These are phyloP conservation scores for Eutrema yunnanense DNA, from an alignment of 345 rosid species.

Conservation along the genomic window DNA sequence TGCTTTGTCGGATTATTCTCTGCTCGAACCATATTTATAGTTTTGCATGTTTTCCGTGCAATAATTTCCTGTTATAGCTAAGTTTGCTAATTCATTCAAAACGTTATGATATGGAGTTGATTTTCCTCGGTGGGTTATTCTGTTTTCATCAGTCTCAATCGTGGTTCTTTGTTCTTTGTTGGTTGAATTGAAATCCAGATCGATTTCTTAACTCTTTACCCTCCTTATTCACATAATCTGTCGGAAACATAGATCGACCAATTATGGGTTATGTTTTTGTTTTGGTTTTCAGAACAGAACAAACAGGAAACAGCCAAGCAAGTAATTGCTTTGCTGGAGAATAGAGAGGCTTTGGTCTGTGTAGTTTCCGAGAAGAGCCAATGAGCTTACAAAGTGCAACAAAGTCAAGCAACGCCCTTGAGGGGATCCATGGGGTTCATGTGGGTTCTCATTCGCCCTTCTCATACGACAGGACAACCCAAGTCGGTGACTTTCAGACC, in stretches of 20 bases:
- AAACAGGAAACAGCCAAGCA: conserved; percentile 29
- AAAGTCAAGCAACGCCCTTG: conserved; percentile 51
- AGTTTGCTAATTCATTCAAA: background rate
- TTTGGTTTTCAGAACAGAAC: conserved; percentile 6
- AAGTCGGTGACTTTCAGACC: conserved; percentile 40
- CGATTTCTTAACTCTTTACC: background rate
- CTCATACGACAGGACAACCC: conserved; percentile 38
- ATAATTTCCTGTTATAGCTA: background rate
- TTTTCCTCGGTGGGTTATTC: background rate
- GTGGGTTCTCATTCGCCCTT: conserved; percentile 71
- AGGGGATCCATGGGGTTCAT: conserved; percentile 72
- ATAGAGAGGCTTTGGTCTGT: background rate
- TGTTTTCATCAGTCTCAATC: background rate
- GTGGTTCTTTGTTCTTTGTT: background rate
- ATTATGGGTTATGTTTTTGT: background rate
- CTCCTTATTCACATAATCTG: background rate
- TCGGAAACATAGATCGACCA: background rate
- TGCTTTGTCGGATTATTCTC: background rate
- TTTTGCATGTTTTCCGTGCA: background rate
- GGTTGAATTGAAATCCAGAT: background rate
- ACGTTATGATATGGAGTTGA: background rate
- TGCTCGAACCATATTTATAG: background rate
- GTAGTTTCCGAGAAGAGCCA: conserved; percentile 9
- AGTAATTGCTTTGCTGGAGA: conserved; percentile 38
- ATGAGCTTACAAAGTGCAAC: conserved; percentile 48